Evolutionary conservation across 1,284 basidiomycete genomes (phyloP), one percentile per base, ranked within the genome.

Genomic region (Microbotryum scabiosae): DNA sequence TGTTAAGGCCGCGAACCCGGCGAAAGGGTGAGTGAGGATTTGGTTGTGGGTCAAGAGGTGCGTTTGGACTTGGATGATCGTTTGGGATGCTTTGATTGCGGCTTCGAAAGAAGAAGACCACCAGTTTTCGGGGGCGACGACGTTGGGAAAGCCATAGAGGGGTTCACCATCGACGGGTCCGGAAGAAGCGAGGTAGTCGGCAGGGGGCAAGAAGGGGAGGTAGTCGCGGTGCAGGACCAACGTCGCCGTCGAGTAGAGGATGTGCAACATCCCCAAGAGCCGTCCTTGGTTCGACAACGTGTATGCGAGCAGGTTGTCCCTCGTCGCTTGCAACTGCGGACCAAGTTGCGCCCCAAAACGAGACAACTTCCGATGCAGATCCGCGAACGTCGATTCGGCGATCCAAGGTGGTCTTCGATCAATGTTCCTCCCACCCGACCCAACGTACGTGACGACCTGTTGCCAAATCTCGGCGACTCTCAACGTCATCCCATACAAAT

Each of bases 141-240:
- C 14, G 12, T 60, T 51, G 36, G 36, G 16, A 12, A 12, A 41
- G 20, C 62, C 64, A 44, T 50, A 69, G 6, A 70, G 51, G 25
- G 67, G 66, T 41, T 70, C 68, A 25, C 68, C 68, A 32, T 70
- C 68, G 51, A 69, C 59, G 5, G 68, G 68, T 5, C 68, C 68
- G 23, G 10, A 21, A 20, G 12, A 45, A 43, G 45, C 45, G 47
- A n/a, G 25, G 20, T 43, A 70, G 36, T 66, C 59, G 21, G 49
- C 44, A 8, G 64, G 64, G 18, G 68, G 68, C 12, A 70, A 57
- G 54, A 70, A 70, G 12, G 68, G 68, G 5, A 70, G 55, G 60
- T 70, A 70, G 56, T 70, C 68, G 46, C 68, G 68, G 47, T 70
- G 68, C 12, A 70, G 57, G 9, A 66, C 61, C 9, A 69, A 60